Percentiles rank a stretch among this genome's conserved stretches.
phyloP scores from a whole-genome alignment of 2,329 filamentous ascomycete species.

The Massarina eburnea region DNA sequence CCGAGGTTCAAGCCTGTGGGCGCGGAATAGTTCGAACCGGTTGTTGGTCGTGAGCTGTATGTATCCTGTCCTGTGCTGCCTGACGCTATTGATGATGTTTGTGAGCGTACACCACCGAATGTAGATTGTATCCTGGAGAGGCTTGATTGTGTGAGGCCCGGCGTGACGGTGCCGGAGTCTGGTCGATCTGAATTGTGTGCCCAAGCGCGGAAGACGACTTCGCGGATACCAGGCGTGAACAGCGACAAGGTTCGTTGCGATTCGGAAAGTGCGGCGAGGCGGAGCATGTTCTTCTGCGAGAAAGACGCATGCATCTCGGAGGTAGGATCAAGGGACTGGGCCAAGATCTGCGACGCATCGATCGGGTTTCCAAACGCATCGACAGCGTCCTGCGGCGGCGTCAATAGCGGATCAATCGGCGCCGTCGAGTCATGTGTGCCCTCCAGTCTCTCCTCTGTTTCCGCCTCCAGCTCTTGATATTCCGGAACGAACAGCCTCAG shows the following conservation, averaged over 20 bases:
- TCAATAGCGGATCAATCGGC: conserved; percentile 77
- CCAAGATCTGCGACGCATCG: conserved; percentile 73
- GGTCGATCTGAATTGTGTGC: conserved; percentile 73
- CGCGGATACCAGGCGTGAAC: conserved; percentile 86
- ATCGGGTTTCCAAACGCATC: conserved; percentile 78
- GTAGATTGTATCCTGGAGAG: conserved; percentile 51
- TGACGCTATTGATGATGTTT: conserved; percentile 36
- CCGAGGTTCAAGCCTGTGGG: conserved; percentile 65
- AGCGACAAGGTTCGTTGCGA: conserved; percentile 89
- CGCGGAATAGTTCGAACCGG: conserved; percentile 64
- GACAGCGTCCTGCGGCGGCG: conserved; percentile 77
- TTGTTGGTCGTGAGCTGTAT: conserved; percentile 65
- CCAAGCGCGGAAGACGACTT: conserved; percentile 92
- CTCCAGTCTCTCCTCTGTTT: conserved; percentile 57
- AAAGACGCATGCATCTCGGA: conserved; percentile 86
- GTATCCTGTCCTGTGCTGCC: conserved; percentile 51
- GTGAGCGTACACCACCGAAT: conserved; percentile 51
- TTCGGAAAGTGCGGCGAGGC: conserved; percentile 78
- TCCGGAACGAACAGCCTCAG: conserved; percentile 88
- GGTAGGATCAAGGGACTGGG: conserved; percentile 75
- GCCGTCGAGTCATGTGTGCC: conserved; percentile 56
- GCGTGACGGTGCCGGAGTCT: conserved; percentile 54
- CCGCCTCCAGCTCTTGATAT: conserved; percentile 63
- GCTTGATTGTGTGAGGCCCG: conserved; percentile 46
- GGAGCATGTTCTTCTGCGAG: conserved; percentile 89